Evolutionary conservation across 2,329 filamentous ascomycete genomes (phyloP).

Genomic region (Aspergillus viridinutans): DNA sequence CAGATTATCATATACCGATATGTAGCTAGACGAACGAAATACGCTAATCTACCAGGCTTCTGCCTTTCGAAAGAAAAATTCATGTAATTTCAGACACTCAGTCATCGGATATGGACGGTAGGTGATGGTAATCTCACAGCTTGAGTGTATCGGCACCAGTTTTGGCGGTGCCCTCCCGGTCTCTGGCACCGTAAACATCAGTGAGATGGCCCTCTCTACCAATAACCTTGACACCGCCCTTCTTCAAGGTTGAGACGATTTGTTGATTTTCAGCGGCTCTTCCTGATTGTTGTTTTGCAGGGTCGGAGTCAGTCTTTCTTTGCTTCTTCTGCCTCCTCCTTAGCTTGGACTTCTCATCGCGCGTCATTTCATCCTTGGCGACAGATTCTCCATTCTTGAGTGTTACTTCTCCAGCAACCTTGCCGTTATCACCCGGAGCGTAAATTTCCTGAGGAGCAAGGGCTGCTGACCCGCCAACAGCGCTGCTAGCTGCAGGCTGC

Average conservation of each 20-base stretch:
- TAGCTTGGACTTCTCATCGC: constrained; percentile 76
- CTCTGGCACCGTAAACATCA: constrained; percentile 77
- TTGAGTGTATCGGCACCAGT: constrained; percentile 32
- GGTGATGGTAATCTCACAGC: constrained; percentile 21
- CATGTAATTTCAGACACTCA: background rate
- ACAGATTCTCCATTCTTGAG: constrained; percentile 73
- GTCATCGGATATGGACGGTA: background rate
- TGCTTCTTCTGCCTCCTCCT: constrained; percentile 82
- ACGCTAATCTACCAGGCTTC: background rate
- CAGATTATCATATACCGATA: background rate
- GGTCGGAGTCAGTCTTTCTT: constrained; percentile 56
- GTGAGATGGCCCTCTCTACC: constrained; percentile 82
- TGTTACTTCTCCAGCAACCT: constrained; percentile 65
- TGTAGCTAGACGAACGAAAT: background rate
- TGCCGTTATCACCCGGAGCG: constrained; percentile 65
- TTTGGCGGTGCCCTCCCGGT: constrained; percentile 40
- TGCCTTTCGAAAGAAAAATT: background rate
- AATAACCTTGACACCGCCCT: constrained; percentile 86
- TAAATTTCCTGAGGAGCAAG: constrained; percentile 95
- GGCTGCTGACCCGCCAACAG: constrained; percentile 56
- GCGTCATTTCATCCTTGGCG: constrained; percentile 77
- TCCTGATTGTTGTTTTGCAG: constrained; percentile 43
- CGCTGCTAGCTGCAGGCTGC: constrained; percentile 74
- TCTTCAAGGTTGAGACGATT: constrained; percentile 66
- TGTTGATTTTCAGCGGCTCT: constrained; percentile 46